Base-by-base conservation (phyloP, 768 basidiomycete genomes). In the Saitozyma podzolica region DNA sequence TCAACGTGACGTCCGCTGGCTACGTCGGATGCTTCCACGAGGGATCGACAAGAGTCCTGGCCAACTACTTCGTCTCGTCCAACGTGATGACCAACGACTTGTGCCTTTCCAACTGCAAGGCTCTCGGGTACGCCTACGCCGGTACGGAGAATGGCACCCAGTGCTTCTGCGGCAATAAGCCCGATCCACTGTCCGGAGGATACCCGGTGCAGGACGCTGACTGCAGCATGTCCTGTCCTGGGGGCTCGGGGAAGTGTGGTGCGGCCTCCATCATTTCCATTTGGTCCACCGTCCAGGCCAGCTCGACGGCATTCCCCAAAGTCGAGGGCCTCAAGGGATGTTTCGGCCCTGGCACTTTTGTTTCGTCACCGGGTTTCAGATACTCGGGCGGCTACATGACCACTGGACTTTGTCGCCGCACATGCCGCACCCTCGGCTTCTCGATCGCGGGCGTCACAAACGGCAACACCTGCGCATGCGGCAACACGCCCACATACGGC, bases 401-500 rank as follows among this genome's bases (percentile, higher is more conserved):
- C 2, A 54, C 73, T 41, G 56, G 56, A 13, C 63, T 74, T 9
- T 78, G 72, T 66, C 73, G 71, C 58, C 63, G 70, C 29, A 63
- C 68, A 8, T 77, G 76, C 56, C 45, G 62, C 56, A 62, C 58
- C 58, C 62, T 65, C 55, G 68, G 67, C 14, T 64, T 54, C 62
- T 55, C 63, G 0, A 63, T 62, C 43, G 72, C 74, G 10, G 69
- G 57, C 53, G 20, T 68, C 4, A 63, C 54, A 20, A 59, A 61
- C 53, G 75, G 70, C 10, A 74, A 71, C 58, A 56, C 50, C 6
- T 78, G 77, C 60, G 49, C 51, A 7, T 78, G 77, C 63, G 70
- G 66, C 20, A 64, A 63, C 61, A 66, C 50, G 29, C 29, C 29
- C 29, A 29, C 29, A 29, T 29, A 29, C 29, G 29, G 29, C 29